These are phyloP conservation scores for Metschnikowia arizonensis DNA, from an alignment of 805 yeast genomes.

Conservation along the genomic window DNA sequence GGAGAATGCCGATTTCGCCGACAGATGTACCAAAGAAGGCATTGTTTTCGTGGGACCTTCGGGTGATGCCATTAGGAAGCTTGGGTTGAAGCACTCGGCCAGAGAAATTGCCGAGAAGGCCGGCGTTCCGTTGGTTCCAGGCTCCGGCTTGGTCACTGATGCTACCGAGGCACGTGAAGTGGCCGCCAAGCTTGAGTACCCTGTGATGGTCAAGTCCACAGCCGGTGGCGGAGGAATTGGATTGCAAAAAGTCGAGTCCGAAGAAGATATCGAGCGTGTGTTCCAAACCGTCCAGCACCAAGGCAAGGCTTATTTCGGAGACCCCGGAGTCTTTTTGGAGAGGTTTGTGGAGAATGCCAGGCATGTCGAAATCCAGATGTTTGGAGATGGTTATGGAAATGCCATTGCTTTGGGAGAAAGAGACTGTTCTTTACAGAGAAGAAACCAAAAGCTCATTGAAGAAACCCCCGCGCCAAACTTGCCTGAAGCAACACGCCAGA, in stretches of 20 bases:
- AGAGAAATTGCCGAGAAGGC: slow-evolving; percentile 88
- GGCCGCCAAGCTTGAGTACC: slow-evolving; percentile 76
- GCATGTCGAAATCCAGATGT: slow-evolving; percentile 94
- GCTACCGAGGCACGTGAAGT: slow-evolving; percentile 70
- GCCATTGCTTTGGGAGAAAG: slow-evolving; percentile 96
- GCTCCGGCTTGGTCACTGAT: slow-evolving; percentile 74
- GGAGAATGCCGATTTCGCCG: slow-evolving; percentile 95
- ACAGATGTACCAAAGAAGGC: slow-evolving; percentile 76
- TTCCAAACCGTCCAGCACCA: slow-evolving; percentile 91
- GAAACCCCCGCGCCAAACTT: slow-evolving; percentile 97
- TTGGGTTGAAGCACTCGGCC: slow-evolving; percentile 95
- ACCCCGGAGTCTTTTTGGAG: slow-evolving; percentile 92
- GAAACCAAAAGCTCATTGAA: slow-evolving; percentile 94
- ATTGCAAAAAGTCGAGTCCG: slow-evolving; percentile 84
- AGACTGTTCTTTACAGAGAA: slow-evolving; percentile 95
- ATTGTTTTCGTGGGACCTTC: slow-evolving; percentile 95
- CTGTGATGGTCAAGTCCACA: slow-evolving; percentile 94
- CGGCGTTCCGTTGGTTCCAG: slow-evolving; percentile 97
- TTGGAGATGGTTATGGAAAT: slow-evolving; percentile 92
- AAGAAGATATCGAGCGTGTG: slow-evolving; percentile 74
- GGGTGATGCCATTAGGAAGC: slow-evolving; percentile 84
- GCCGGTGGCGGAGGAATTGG: slow-evolving; percentile 99
- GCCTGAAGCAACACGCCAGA: slow-evolving; percentile 70
- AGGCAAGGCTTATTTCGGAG: slow-evolving; percentile 90
- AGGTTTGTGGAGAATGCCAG: slow-evolving; percentile 92